These are phyloP conservation scores for Peniophora sp. DNA, from an alignment of 1,284 basidiomycete species.

Conservation along the genomic window DNA sequence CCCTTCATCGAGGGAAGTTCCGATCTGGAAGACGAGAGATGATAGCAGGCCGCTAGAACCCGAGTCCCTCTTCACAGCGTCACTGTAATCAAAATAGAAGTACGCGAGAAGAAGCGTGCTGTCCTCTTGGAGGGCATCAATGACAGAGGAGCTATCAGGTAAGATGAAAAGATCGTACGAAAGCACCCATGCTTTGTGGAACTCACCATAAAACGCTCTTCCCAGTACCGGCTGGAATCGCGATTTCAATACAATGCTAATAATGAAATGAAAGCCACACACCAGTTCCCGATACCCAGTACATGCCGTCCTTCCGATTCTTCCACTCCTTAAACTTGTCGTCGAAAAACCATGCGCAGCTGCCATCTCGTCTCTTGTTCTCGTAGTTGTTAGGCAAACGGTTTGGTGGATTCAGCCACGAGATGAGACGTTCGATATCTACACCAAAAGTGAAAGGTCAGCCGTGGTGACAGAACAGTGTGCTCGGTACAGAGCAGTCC, in stretches of 20 bases:
- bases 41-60: background rate
- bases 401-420: background rate
- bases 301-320: background rate
- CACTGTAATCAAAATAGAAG: background rate
- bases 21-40: background rate
- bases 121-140: background rate
- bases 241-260: background rate
- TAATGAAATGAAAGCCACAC: background rate
- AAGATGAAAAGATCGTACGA: background rate
- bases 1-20: background rate
- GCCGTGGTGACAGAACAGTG: background rate
- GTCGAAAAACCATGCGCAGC: background rate
- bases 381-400: no score
- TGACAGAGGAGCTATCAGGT: background rate
- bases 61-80: background rate
- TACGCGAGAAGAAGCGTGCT: background rate
- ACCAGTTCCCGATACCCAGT: background rate
- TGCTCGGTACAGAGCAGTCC: background rate
- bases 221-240: background rate
- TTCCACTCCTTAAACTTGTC: background rate
- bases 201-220: constrained; percentile 1
- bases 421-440: background rate
- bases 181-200: background rate
- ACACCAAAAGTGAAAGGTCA: no score
- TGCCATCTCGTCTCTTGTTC: no score